A percentile compares a stretch with the other conserved stretches of the same genome.
Conservation (phyloP, 441 rosid species). For the Bruguiera hainesii region DNA sequence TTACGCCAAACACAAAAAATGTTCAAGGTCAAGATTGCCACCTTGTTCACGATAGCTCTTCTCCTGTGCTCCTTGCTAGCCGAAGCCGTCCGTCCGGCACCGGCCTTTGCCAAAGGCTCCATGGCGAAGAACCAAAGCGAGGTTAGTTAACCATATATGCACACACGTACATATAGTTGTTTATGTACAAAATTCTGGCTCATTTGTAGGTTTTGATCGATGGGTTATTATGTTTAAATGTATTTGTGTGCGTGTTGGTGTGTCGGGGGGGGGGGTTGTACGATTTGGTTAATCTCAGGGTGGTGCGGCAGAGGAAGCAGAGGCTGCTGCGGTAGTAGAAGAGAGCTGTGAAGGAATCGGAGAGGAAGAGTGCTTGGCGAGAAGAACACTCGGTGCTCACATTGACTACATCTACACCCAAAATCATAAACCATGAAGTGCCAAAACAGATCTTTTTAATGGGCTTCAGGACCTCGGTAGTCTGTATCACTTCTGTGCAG, state of each 20-base stretch:
- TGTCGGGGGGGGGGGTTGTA: neutral
- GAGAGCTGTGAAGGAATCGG: conserved; percentile 45
- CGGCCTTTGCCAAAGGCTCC: neutral
- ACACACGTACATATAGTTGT: too few species aligned
- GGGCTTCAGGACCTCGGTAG: too few species aligned
- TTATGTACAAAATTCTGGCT: neutral
- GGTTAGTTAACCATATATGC: neutral
- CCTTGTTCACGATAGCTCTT: neutral
- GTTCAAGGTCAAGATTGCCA: neutral
- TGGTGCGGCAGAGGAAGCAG: conserved; percentile 21
- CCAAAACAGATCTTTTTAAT: neutral
- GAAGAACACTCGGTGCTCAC: conserved; percentile 58
- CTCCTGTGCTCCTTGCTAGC: neutral
- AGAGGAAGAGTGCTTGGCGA: conserved; percentile 54
- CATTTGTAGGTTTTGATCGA: neutral
- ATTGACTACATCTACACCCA: conserved; percentile 63
- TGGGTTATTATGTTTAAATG: neutral
- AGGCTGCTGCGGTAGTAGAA: conserved; percentile 13
- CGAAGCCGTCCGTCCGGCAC: neutral
- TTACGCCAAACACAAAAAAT: neutral
- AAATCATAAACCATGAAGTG: conserved; percentile 41
- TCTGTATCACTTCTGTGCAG: too few species aligned
- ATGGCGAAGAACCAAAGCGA: neutral
- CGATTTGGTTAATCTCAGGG: conserved; percentile 18
- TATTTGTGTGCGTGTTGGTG: neutral